These are phyloP conservation scores for Coemansia reversa DNA, from an alignment of 192 early-diverging fungal species.

Conservation along the genomic window DNA sequence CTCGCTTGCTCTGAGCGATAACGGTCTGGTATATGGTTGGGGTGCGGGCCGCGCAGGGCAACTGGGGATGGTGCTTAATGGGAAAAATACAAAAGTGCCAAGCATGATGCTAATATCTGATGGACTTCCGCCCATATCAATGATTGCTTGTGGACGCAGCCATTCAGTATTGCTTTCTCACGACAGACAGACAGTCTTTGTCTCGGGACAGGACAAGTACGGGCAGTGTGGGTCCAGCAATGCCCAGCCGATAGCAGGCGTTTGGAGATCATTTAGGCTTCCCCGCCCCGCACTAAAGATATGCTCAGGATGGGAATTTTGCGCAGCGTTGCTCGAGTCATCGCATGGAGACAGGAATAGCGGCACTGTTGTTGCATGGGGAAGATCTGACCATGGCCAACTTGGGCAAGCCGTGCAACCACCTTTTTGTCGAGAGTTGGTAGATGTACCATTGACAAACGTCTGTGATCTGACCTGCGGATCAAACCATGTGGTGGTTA, in stretches of 20 bases:
- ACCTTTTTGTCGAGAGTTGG: constrained; percentile 12
- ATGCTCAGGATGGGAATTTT: constrained; percentile 53
- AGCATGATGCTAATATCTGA: constrained; percentile 1
- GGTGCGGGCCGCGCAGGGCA: constrained; percentile 68
- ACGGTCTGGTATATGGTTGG: constrained; percentile 58
- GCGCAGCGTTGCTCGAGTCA: constrained; percentile 63
- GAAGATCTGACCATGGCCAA: constrained; percentile 75
- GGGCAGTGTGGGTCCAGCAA: constrained; percentile 58
- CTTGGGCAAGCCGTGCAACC: constrained; percentile 28
- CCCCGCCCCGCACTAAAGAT: constrained; percentile 16
- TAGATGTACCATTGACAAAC: constrained; percentile 8
- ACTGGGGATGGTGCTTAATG: constrained; percentile 41
- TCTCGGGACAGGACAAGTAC: constrained; percentile 65
- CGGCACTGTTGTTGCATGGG: constrained; percentile 61
- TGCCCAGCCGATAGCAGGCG: background rate
- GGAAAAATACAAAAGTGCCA: background rate
- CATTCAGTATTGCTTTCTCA: constrained; percentile 58
- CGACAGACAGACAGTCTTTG: constrained; percentile 50
- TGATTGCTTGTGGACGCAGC: constrained; percentile 65
- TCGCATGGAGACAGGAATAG: constrained; percentile 32
- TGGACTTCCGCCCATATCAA: constrained; percentile 40
- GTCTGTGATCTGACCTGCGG: constrained; percentile 59
- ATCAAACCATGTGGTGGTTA: constrained; percentile 71
- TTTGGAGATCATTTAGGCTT: constrained; percentile 14
- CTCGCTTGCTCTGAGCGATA: constrained; percentile 53